Evolutionary conservation across 2,329 filamentous ascomycete species (phyloP).

Genomic region (Penicillium sp.): DNA sequence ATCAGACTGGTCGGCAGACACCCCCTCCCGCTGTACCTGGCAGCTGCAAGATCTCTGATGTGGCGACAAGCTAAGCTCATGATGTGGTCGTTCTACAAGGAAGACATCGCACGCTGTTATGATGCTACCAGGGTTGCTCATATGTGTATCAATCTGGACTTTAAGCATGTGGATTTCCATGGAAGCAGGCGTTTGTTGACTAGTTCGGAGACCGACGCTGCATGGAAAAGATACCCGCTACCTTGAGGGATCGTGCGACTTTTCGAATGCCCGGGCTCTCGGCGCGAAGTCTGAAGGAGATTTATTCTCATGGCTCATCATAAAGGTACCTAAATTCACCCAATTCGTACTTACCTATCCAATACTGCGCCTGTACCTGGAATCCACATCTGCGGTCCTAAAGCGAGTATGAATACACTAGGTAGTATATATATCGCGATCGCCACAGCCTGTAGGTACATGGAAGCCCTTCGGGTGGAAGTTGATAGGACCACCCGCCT

Average conservation of each 20-base stretch:
- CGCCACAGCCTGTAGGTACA: too few species aligned
- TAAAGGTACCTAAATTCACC: too few species aligned
- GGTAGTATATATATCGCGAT: too few species aligned
- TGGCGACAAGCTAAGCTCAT: slow-evolving; percentile 9
- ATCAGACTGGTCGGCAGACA: slow-evolving; percentile 9
- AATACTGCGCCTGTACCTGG: too few species aligned
- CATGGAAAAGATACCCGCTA: background rate
- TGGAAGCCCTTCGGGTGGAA: too few species aligned
- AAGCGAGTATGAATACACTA: too few species aligned
- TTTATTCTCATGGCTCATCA: too few species aligned
- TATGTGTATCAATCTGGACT: background rate
- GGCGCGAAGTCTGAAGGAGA: too few species aligned
- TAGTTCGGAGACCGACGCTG: background rate
- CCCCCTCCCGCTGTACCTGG: slow-evolving; percentile 20
- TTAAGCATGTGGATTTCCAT: background rate
- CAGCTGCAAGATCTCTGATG: slow-evolving; percentile 21
- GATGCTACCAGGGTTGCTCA: background rate
- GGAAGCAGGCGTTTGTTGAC: background rate
- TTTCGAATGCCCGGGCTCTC: too few species aligned
- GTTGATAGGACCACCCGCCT: too few species aligned
- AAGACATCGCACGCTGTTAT: background rate
- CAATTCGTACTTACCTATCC: too few species aligned
- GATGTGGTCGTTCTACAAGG: background rate
- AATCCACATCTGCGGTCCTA: too few species aligned
- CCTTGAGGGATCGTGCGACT: background rate